Conservation (phyloP, 1,284 basidiomycete genomes). For the Fomitopsis betulina region DNA sequence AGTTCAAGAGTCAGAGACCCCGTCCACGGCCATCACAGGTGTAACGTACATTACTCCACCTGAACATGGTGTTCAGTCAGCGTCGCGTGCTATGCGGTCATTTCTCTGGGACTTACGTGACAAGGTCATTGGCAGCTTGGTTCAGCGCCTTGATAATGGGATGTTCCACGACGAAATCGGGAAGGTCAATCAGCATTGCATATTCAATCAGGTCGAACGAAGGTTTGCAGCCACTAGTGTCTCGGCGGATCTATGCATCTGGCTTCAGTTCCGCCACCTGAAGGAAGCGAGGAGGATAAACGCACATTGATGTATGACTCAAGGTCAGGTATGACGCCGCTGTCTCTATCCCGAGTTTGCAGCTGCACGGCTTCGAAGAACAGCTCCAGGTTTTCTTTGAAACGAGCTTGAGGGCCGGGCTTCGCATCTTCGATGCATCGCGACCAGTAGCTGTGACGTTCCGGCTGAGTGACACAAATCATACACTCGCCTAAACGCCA, state of each 20-base stretch:
- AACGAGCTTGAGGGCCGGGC: constrained; percentile 29
- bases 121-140: constrained; percentile 36
- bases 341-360: constrained; percentile 30
- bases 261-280: not conserved
- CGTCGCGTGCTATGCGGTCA: not conserved
- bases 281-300: not conserved
- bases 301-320: constrained; percentile 35
- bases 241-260: constrained; percentile 16
- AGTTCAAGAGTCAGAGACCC: not conserved
- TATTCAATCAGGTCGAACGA: constrained; percentile 38
- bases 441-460: constrained; percentile 28
- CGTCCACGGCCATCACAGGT: not conserved
- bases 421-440: constrained; percentile 30
- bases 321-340: constrained; percentile 30
- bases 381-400: constrained; percentile 31
- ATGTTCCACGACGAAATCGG: constrained; percentile 33
- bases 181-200: constrained; percentile 34
- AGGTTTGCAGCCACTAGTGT: constrained; percentile 32
- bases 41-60: constrained; percentile 34
- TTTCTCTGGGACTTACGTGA: constrained; percentile 22
- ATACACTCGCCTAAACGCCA: not conserved
- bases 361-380: constrained; percentile 35
- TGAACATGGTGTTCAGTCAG: not conserved
- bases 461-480: not conserved
- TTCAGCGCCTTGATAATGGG: constrained; percentile 32